These are phyloP conservation scores for Polychaeton citri DNA, from an alignment of 2,329 filamentous ascomycete species.

Conservation along the genomic window DNA sequence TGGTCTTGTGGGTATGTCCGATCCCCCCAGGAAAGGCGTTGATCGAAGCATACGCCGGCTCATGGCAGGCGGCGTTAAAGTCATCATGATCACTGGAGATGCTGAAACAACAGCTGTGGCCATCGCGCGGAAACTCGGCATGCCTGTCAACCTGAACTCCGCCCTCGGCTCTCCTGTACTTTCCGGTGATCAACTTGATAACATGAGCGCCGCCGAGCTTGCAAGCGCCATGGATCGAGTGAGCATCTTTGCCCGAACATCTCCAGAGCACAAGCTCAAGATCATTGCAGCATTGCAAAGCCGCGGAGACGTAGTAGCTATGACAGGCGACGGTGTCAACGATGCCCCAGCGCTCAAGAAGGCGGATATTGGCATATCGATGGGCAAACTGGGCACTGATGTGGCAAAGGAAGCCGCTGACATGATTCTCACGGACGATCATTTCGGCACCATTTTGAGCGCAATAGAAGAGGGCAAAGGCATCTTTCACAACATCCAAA, in stretches of 20 bases:
- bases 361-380: slow-evolving; percentile 94
- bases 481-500: slow-evolving; percentile 99
- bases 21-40: slow-evolving; percentile 83
- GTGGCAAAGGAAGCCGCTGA: slow-evolving; percentile 94
- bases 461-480: slow-evolving; percentile 98
- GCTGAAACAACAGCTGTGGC: slow-evolving; percentile 88
- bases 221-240: slow-evolving; percentile 75
- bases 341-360: slow-evolving; percentile 94
- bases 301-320: slow-evolving; percentile 90
- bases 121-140: slow-evolving; percentile 89
- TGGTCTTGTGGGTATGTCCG: slow-evolving; percentile 91
- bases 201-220: slow-evolving; percentile 75
- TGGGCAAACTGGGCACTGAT: slow-evolving; percentile 89
- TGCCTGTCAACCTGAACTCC: slow-evolving; percentile 58
- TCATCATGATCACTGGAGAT: slow-evolving; percentile 98
- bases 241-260: slow-evolving; percentile 90
- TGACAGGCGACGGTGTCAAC: slow-evolving; percentile 98
- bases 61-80: slow-evolving; percentile 87
- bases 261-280: slow-evolving; percentile 95
- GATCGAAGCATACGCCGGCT: slow-evolving; percentile 76
- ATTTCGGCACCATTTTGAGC: slow-evolving; percentile 80
- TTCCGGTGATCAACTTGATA: slow-evolving; percentile 81
- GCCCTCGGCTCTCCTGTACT: slow-evolving; percentile 57
- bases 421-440: slow-evolving; percentile 82
- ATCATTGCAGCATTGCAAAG: slow-evolving; percentile 85